These are phyloP conservation scores for Aspergillus ellipticus DNA, from an alignment of 495 filamentous ascomycete species.

Conservation along the genomic window DNA sequence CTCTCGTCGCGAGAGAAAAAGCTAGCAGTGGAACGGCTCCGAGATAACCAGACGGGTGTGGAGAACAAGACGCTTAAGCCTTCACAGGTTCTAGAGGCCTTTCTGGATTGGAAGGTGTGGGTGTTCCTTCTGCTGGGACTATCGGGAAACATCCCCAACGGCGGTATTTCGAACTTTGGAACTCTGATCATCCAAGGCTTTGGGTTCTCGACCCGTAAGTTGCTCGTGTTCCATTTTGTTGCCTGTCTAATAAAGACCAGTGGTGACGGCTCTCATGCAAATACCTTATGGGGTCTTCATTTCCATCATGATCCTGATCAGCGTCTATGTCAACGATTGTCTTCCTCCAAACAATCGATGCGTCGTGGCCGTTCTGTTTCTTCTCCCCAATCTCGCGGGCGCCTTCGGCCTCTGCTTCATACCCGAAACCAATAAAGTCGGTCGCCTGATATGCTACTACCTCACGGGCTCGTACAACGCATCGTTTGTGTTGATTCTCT, in stretches of 20 bases:
- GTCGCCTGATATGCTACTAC: constrained; percentile 48
- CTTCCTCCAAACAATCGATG: constrained; percentile 46
- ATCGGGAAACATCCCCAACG: constrained; percentile 37
- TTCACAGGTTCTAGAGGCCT: constrained; percentile 46
- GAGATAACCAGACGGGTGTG: constrained; percentile 52
- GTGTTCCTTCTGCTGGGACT: constrained; percentile 33
- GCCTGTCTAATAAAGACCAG: not conserved
- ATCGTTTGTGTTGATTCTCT: constrained; percentile 53
- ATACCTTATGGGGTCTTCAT: constrained; percentile 54
- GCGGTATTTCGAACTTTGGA: constrained; percentile 53
- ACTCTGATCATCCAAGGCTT: constrained; percentile 56
- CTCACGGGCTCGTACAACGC: constrained; percentile 55
- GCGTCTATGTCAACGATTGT: constrained; percentile 48
- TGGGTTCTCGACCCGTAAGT: constrained; percentile 45
- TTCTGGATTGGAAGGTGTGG: constrained; percentile 48
- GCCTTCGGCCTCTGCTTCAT: constrained; percentile 49
- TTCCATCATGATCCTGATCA: constrained; percentile 45
- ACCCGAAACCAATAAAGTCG: constrained; percentile 31
- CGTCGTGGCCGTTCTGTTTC: constrained; percentile 43
- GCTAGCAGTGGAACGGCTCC: constrained; percentile 49
- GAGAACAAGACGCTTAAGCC: constrained; percentile 52
- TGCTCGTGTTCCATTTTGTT: constrained; percentile 16
- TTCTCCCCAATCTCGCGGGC: constrained; percentile 48
- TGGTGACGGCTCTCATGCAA: constrained; percentile 41
- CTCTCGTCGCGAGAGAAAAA: constrained; percentile 42